Base-by-base conservation (phyloP, 2,329 filamentous ascomycete species). In the Claviceps digitariae region DNA sequence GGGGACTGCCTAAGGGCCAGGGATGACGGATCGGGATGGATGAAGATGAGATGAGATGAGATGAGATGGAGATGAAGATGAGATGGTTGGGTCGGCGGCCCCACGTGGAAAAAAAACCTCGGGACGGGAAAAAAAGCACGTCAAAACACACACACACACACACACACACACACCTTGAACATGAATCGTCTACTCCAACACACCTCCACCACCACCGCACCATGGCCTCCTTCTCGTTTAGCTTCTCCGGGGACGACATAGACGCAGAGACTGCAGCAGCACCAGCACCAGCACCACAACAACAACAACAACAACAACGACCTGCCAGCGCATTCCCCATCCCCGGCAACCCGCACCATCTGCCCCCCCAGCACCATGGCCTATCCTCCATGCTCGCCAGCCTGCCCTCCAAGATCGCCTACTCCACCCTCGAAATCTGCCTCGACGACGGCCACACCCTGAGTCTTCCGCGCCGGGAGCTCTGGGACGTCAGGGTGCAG, bases 401-500 rank as follows among this genome's bases (percentile, higher is more conserved):
- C 53, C 73, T 91, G 47, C 87, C 87, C 0, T 86, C 84, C 53
- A 87, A 87, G 66, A 77, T 93, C 52, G 82, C 84, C 20, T 91
- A 84, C 67, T 74, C 77, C 60, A 75, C 74, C 13, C 68, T 90
- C 20, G 68, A 72, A 8, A 75, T 89, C 50, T 72, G 74, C 21
- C 75, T 71, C 5, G 82, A 84, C 45, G 73, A 79, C 56, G 76
- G 75, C 10, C 68, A 71, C 9, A 34, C 62, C 3, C 64, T 84
- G 10, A 68, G 66, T 40, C 72, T 93, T 8, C 86, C 86, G 0
- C 80, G 87, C 41, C 79, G 87, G 55, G 87, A 90, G 65, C 74
- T 93, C 47, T 91, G 87, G 80, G 87, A 93, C 64, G 83, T 91
- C 41, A 78, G 85, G 36, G 76, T 90, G 40, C 87, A 93, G 71